A percentile compares a stretch with the other conserved stretches of the same genome.
Evolutionary conservation across 2,329 filamentous ascomycete species (phyloP).

Genomic region (Aspergillus sp.): DNA sequence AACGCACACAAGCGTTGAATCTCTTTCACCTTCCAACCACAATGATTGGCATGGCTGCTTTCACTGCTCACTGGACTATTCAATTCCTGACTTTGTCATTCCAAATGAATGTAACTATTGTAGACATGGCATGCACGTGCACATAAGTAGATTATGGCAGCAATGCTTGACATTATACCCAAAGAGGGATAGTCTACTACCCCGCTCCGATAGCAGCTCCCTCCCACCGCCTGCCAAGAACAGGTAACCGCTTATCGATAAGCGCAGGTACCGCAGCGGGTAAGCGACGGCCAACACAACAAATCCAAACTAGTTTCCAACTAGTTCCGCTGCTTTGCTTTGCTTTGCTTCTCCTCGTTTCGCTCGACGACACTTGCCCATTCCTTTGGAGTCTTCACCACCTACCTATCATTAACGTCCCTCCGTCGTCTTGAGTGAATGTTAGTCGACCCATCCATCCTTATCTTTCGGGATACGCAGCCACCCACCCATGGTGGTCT

Average conservation of each 20-base stretch:
- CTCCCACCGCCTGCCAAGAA: background rate
- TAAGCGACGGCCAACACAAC: background rate
- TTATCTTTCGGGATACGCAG: background rate
- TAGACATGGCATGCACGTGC: no score
- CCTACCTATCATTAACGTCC: background rate
- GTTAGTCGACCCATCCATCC: background rate
- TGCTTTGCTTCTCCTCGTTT: background rate
- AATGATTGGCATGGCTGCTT: no score
- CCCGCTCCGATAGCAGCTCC: background rate
- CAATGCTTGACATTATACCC: background rate
- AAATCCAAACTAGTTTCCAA: background rate
- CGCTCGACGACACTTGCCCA: background rate
- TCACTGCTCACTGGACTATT: no score
- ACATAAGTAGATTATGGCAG: no score
- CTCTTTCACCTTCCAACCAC: no score
- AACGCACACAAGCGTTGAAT: no score
- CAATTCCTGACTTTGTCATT: no score
- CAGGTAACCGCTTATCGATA: background rate
- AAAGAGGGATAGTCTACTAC: background rate
- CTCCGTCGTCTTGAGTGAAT: background rate
- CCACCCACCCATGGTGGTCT: background rate
- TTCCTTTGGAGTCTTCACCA: background rate
- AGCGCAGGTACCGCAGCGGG: background rate
- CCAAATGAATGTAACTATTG: no score
- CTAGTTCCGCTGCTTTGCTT: background rate